phyloP scores from a whole-genome alignment of 345 rosid genomes.

The Dipteronia dyeriana region DNA sequence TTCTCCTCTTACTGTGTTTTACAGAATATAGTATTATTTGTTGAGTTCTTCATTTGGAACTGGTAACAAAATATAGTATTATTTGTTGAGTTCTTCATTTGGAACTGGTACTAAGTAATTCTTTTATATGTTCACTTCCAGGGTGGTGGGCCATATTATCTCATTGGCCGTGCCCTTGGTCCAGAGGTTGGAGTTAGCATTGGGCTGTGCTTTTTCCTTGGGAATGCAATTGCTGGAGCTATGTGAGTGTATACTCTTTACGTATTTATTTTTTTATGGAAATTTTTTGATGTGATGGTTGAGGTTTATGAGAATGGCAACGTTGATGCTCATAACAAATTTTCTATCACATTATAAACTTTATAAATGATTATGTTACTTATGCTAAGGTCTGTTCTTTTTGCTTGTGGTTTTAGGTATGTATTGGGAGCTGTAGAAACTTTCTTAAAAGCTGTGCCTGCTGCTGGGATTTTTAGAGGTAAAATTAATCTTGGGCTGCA shows the following conservation, averaged over 20 bases:
- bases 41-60: conserved; percentile 2
- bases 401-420: conserved; percentile 53
- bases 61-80: not conserved
- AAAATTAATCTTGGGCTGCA: conserved; percentile 24
- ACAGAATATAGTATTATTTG: conserved; percentile 1
- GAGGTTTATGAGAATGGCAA: conserved; percentile 2
- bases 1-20: not conserved
- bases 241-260: conserved; percentile 66
- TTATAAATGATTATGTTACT: conserved; percentile 5
- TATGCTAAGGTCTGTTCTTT: conserved; percentile 7
- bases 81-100: conserved; percentile 5
- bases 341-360: conserved; percentile 15
- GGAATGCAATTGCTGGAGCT: conserved; percentile 99
- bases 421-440: conserved; percentile 99
- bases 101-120: conserved; percentile 19
- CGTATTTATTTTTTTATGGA: conserved; percentile 6
- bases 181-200: conserved; percentile 99
- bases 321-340: conserved; percentile 1
- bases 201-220: conserved; percentile 98
- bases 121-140: conserved; percentile 29
- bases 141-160: conserved; percentile 99
- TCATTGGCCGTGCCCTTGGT: conserved; percentile 99
- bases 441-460: conserved; percentile 92
- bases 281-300: conserved; percentile 8
- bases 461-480: conserved; percentile 97